These are phyloP conservation scores for Bruguiera hainesii DNA, from an alignment of 441 rosid genomes.

Conservation along the genomic window DNA sequence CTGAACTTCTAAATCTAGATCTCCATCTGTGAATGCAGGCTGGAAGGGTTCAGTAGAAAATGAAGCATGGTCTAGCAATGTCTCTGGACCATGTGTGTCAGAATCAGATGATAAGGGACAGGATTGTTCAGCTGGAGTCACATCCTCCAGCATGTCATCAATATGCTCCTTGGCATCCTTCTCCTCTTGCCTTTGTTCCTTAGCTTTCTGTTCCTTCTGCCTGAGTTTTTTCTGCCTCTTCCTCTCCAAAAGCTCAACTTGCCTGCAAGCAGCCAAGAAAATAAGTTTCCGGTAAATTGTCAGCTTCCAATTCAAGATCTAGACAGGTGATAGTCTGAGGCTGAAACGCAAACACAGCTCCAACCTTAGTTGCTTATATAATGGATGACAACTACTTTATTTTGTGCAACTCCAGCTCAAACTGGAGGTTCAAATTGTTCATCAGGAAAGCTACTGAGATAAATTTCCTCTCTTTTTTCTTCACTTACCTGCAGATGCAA, in stretches of 20 bases:
- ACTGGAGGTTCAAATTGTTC: background rate
- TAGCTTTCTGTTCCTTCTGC: slow-evolving; percentile 82
- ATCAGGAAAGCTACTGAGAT: background rate
- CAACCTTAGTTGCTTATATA: background rate
- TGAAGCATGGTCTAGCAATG: slow-evolving; percentile 29
- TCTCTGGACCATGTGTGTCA: slow-evolving; percentile 38
- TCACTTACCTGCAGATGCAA: background rate
- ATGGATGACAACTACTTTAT: slow-evolving; percentile 1
- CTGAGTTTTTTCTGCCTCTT: slow-evolving; percentile 80
- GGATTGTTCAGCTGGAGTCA: slow-evolving; percentile 43
- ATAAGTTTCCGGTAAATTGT: background rate
- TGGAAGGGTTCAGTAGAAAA: slow-evolving; percentile 38
- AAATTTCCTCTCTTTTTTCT: background rate
- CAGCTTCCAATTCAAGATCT: background rate
- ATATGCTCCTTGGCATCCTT: slow-evolving; percentile 36
- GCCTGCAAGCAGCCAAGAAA: slow-evolving; percentile 38
- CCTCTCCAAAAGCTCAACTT: slow-evolving; percentile 77
- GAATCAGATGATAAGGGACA: slow-evolving; percentile 39
- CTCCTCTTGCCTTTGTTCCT: slow-evolving; percentile 52
- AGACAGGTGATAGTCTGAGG: no score
- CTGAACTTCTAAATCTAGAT: slow-evolving; percentile 43
- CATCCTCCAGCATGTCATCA: slow-evolving; percentile 43
- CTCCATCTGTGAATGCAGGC: slow-evolving; percentile 34
- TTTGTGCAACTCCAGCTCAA: background rate
- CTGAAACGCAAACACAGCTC: background rate